Base-by-base conservation (phyloP, 1,284 basidiomycete genomes). In the Cutaneotrichosporon curvatum region DNA sequence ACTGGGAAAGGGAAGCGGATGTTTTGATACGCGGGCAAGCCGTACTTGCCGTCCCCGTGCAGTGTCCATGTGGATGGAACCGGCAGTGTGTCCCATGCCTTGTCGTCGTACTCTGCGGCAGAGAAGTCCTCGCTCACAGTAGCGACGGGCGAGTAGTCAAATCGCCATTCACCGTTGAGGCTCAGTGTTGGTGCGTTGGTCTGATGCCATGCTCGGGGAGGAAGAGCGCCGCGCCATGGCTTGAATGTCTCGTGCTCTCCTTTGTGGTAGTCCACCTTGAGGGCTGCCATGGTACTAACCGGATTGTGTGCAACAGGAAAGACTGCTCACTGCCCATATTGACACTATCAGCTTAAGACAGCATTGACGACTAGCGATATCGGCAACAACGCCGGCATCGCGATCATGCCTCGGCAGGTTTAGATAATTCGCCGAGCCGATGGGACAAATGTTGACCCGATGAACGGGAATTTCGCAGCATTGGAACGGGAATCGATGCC, bases 131-230 rank as follows among this genome's bases (percentile, higher is more conserved):
- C 47, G 19, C 28, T 25, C 9, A 19, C 41, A 4, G 15, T 31
- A 12, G 43, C 46, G 1, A 47, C 43, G 16, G 45, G 38, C 5
- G 49, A 54, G 9, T 46, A 36, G 11, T 52, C 46, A 42, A 58
- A 58, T 8, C 16, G 23, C 54, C 55, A 58, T 18, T 47, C 22
- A 21, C 48, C 56, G 35, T 58, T 54, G 31, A 58, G 51, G 45
- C 46, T 38, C 20, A 45, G 28, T 2, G 30, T 39, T 3, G 33
- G 30, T 10, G 45, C 48, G 28, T 57, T 28, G 8, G 25, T 7
- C 45, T 34, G 8, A 25, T 48, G 22, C 45, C 41, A 50, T 8
- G 57, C 54, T 11, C 57, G 54, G 6, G 54, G 43, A 4, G 45
- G 45, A 2, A 58, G 47, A 1, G 43, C 36, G 19, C 49, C 46